Evolutionary conservation across 2,329 filamentous ascomycete species (phyloP).

Genomic region (Hypoxylon sp.): DNA sequence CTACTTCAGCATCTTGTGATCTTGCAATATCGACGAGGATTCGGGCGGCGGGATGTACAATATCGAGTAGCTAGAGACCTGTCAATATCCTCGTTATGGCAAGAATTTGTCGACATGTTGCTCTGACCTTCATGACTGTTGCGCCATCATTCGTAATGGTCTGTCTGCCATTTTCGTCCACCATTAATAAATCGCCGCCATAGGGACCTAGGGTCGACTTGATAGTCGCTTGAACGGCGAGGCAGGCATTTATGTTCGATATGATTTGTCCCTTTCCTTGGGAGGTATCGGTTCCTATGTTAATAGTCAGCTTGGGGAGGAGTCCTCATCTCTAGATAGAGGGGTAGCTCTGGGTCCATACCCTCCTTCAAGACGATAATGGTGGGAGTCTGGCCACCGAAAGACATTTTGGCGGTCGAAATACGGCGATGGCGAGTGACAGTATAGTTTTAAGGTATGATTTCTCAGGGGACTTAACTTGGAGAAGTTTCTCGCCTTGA

Average conservation of each 20-base stretch:
- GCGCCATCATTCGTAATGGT: conserved; percentile 99
- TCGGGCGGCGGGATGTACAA: conserved; percentile 96
- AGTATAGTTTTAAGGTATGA: background rate
- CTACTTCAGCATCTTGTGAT: conserved; percentile 99
- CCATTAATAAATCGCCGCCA: conserved; percentile 94
- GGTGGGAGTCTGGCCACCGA: conserved; percentile 96
- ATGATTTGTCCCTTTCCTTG: conserved; percentile 97
- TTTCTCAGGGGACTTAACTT: conserved; percentile 1
- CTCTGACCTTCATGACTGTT: conserved; percentile 94
- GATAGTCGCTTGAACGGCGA: conserved; percentile 95
- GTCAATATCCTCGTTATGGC: background rate
- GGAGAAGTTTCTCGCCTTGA: conserved; percentile 16
- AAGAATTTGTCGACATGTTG: background rate
- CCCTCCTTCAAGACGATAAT: conserved; percentile 99
- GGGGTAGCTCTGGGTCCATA: conserved; percentile 64
- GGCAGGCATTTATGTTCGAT: conserved; percentile 98
- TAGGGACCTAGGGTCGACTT: conserved; percentile 97
- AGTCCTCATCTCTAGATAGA: conserved; percentile 34
- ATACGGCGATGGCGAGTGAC: conserved; percentile 2
- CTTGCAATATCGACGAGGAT: conserved; percentile 98
- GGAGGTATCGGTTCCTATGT: conserved; percentile 91
- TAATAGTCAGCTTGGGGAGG: conserved; percentile 39
- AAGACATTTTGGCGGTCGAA: conserved; percentile 78
- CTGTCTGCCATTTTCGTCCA: conserved; percentile 94
- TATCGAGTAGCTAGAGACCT: conserved; percentile 84